Percentiles rank a stretch among this genome's conserved stretches.
These are phyloP conservation scores for Scleromitrula shiraiana DNA, from an alignment of 2,329 filamentous ascomycete genomes.

Conservation along the genomic window DNA sequence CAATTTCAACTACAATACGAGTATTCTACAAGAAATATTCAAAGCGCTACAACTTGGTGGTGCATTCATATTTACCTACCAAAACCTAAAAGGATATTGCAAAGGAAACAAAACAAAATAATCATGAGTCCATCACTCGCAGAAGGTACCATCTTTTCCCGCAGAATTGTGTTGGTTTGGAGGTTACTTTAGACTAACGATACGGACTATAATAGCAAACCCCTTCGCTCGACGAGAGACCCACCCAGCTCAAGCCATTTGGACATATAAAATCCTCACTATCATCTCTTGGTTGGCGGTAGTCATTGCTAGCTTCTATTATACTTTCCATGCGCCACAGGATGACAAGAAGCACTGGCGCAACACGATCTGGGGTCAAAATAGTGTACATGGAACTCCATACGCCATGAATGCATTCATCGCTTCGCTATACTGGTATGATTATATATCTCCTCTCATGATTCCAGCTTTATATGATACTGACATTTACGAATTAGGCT, in stretches of 20 bases:
- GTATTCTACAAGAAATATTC: too few relatives aligned
- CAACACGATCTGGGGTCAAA: constrained; percentile 66
- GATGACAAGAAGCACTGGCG: constrained; percentile 52
- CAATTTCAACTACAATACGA: too few relatives aligned
- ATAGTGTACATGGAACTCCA: constrained; percentile 56
- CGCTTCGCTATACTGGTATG: constrained; percentile 68
- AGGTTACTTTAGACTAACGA: neutral
- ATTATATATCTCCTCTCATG: neutral
- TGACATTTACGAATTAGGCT: constrained; percentile 42
- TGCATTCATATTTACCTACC: too few relatives aligned
- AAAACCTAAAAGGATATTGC: too few relatives aligned
- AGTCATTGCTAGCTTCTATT: constrained; percentile 66
- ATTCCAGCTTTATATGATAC: neutral
- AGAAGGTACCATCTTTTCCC: neutral
- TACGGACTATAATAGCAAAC: constrained; percentile 50
- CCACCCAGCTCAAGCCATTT: constrained; percentile 52
- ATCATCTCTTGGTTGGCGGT: constrained; percentile 68
- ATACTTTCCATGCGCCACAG: constrained; percentile 53
- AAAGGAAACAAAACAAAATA: too few relatives aligned
- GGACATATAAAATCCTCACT: constrained; percentile 69
- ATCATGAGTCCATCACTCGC: constrained; percentile 8
- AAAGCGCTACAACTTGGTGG: too few relatives aligned
- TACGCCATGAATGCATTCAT: constrained; percentile 66
- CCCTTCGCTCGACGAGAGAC: constrained; percentile 66
- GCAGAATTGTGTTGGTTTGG: neutral